Conservation (phyloP, 2,329 filamentous ascomycete species). For the Pseudopithomyces maydicus region DNA sequence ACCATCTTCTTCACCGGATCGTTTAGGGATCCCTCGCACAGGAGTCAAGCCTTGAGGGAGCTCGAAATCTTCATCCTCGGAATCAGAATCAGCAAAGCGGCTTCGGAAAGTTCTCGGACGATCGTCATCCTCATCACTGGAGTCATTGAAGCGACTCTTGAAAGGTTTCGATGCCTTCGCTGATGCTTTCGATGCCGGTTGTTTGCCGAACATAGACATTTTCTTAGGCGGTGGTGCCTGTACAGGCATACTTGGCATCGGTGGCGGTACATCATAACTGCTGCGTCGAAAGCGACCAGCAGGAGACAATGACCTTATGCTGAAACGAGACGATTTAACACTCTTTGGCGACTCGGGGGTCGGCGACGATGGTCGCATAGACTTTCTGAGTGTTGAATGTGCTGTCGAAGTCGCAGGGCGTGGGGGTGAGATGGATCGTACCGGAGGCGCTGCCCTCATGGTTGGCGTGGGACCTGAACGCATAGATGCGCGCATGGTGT, state of each 20-base stretch:
- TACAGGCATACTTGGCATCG: constrained; percentile 11
- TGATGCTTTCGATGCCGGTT: constrained; percentile 24
- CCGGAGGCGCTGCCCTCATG: constrained; percentile 45
- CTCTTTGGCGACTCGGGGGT: constrained; percentile 29
- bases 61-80: constrained; percentile 56
- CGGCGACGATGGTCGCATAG: constrained; percentile 40
- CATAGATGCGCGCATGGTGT: constrained; percentile 76
- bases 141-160: constrained; percentile 67
- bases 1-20: constrained; percentile 59
- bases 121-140: constrained; percentile 63
- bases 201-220: constrained; percentile 24
- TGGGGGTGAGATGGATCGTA: constrained; percentile 50
- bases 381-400: constrained; percentile 33
- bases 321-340: constrained; percentile 61
- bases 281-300: constrained; percentile 58
- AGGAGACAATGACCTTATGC: constrained; percentile 73
- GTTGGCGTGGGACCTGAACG: constrained; percentile 50
- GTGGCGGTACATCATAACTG: constrained; percentile 18
- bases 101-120: constrained; percentile 48
- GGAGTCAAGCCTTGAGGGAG: constrained; percentile 52
- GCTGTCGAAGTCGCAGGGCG: constrained; percentile 22
- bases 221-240: constrained; percentile 24
- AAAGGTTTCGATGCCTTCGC: constrained; percentile 26
- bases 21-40: constrained; percentile 65
- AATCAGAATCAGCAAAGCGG: constrained; percentile 55